Base-by-base conservation (phyloP, 371 early-diverging fungal genomes). In the Gilbertella persicaria region DNA sequence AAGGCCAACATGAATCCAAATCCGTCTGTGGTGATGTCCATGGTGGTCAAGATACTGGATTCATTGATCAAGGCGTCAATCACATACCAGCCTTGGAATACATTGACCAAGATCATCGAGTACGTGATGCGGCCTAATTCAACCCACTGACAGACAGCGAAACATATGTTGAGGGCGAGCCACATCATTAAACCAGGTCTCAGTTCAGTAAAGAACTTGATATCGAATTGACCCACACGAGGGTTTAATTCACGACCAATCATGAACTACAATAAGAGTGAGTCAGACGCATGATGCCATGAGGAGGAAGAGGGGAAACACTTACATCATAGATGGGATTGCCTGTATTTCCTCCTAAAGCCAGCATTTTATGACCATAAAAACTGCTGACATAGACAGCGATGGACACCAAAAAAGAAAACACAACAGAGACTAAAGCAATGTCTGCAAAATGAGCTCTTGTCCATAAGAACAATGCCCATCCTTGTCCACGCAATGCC, bases 21-120 rank as follows among this genome's bases (percentile, higher is more conserved):
- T 0, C 98, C 97, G 55, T 96, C 98, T 0, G 82, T 88, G 5
- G 88, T 91, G 45, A 94, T 90, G 54, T 96, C 98, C 95, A 95
- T 95, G 14, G 96, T 96, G 3, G 96, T 94, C 65, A 96, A 60
- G 20, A 97, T 89, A 12, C 90, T 82, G 3, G 73, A 55, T 73
- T 94, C 92, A 61, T 87, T 84, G 71, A 83, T 83, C 14, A 94
- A 67, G 4, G 95, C 85, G 62, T 97, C 98, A 24, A 91, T 44
- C 20, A 92, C 85, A 67, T 97, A 97, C 66, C 83, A 85, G 9
- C 69, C 80, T 70, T 96, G 91, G 58, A 92, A 91, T 24, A 83
- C 52, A 5, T 83, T 56, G 8, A 91, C 91, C 13, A 92, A 69
- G 37, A 81, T 58, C 90, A 94, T 91, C 25, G 88, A 81, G 55